Evolutionary conservation across 2,329 filamentous ascomycete genomes (phyloP), one percentile per base, ranked within the genome.

Genomic region (Ophiostoma sp.): DNA sequence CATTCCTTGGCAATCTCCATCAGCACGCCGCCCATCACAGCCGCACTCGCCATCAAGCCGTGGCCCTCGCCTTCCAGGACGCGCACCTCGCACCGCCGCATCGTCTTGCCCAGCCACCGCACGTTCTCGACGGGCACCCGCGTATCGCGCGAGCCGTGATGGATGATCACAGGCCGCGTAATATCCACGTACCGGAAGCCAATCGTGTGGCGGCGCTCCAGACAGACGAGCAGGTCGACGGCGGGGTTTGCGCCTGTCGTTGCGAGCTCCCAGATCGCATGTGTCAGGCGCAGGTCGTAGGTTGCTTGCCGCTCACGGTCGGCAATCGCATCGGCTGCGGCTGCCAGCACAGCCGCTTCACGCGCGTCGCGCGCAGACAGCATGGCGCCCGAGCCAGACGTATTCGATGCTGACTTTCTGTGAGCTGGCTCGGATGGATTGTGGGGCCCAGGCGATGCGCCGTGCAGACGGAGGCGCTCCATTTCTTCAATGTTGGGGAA

Each of bases 141-240:
- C 6, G 90, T 93, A 75, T 99, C 95, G 73, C 91, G 88, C 75
- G 87, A 92, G 49, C 95, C 95, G 76, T 99, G 95, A 75, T 97
- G 94, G 72, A 99, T 97, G 38, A 97, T 89, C 0, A 98, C 91
- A 0, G 92, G 87, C 8, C 93, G 87, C 5, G 90, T 96, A 72
- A 99, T 97, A 76, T 99, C 95, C 18, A 97, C 94, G 76, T 99
- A 99, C 65, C 93, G 88, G 80, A 99, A 99, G 0, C 95, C 95
- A 74, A 99, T 97, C 0, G 91, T 88, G 74, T 96, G 92, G 41
- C 91, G 86, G 36, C 95, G 87, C 78, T 99, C 95, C 1, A 99
- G 83, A 76, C 95, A 99, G 5, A 97, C 91, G 0, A 99, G 82
- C 18, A 99, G 81, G 77, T 99, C 95, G 0, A 96, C 92, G 0